Evolutionary conservation across 805 yeast species (phyloP).

Genomic region (Lipomyces orientalis): DNA sequence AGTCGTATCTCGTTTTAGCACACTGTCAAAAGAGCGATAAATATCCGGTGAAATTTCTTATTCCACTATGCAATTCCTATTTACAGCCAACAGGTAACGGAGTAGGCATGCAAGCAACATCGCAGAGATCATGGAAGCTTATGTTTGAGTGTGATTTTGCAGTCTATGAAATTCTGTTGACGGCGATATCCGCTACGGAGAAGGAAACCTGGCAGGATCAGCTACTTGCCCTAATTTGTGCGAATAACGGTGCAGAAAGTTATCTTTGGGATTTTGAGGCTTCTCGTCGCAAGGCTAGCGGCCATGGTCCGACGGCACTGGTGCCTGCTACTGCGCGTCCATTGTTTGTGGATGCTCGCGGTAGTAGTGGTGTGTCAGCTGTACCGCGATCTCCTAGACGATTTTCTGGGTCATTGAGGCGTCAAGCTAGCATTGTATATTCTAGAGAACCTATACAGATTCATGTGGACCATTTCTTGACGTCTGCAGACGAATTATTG

Average conservation of each 20-base stretch:
- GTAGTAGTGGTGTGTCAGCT: neutral
- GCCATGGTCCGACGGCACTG: conserved; percentile 18
- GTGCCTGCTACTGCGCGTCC: conserved; percentile 15
- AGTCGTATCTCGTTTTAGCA: conserved; percentile 31
- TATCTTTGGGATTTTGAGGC: conserved; percentile 20
- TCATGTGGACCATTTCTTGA: conserved; percentile 11
- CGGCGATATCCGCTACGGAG: conserved; percentile 32
- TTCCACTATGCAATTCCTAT: conserved; percentile 25
- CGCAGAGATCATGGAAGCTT: conserved; percentile 26
- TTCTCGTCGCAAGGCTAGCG: conserved; percentile 10
- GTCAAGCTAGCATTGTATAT: neutral
- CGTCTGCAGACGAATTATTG: neutral
- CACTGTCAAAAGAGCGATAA: conserved; percentile 11
- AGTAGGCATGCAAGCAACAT: conserved; percentile 26
- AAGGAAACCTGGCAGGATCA: conserved; percentile 25
- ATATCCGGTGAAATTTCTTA: conserved; percentile 29
- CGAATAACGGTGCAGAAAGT: conserved; percentile 16
- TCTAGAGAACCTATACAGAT: conserved; percentile 10
- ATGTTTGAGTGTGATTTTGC: conserved; percentile 31
- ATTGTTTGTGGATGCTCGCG: conserved; percentile 17
- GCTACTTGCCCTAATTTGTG: conserved; percentile 20
- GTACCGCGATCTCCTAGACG: conserved; percentile 7
- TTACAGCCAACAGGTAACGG: conserved; percentile 14
- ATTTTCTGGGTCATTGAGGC: conserved; percentile 3
- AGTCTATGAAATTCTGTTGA: conserved; percentile 31